Evolutionary conservation across 495 filamentous ascomycete species (phyloP).

Genomic region (Mytilinidion resinicola): DNA sequence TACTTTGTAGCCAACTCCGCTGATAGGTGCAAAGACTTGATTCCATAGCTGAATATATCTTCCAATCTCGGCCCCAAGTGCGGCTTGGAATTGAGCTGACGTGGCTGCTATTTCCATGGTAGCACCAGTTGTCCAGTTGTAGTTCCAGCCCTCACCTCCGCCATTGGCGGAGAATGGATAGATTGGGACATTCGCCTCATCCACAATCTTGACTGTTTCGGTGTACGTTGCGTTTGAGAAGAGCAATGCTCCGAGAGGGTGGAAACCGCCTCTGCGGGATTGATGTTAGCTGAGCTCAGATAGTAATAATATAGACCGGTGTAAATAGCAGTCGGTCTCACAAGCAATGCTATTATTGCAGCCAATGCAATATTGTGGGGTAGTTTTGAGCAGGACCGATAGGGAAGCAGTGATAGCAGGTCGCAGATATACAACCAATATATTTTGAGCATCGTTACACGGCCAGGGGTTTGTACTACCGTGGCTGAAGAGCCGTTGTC

Average conservation of each 20-base stretch:
- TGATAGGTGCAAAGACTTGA: slow-evolving; percentile 13
- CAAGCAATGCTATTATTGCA: no score
- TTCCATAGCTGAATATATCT: slow-evolving; percentile 20
- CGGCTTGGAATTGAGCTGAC: background rate
- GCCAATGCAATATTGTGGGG: no score
- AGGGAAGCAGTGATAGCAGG: no score
- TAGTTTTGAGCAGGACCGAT: no score
- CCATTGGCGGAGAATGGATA: slow-evolving; percentile 15
- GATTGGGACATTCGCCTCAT: slow-evolving; percentile 13
- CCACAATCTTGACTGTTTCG: slow-evolving; percentile 21
- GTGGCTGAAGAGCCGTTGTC: no score
- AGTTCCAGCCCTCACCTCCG: slow-evolving; percentile 10
- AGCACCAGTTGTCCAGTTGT: slow-evolving; percentile 17
- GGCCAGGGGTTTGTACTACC: no score
- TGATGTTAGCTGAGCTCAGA: background rate
- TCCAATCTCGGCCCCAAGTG: slow-evolving; percentile 10
- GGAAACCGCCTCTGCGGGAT: slow-evolving; percentile 24
- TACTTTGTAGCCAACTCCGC: slow-evolving; percentile 22
- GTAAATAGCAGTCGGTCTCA: no score
- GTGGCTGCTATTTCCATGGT: slow-evolving; percentile 5
- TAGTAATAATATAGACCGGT: background rate
- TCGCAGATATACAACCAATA: no score
- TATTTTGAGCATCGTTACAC: no score
- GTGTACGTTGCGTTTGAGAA: slow-evolving; percentile 23
- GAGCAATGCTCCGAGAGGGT: slow-evolving; percentile 26